Base-by-base conservation (phyloP, 2,329 filamentous ascomycete genomes). In the Blastomyces emzantsi region DNA sequence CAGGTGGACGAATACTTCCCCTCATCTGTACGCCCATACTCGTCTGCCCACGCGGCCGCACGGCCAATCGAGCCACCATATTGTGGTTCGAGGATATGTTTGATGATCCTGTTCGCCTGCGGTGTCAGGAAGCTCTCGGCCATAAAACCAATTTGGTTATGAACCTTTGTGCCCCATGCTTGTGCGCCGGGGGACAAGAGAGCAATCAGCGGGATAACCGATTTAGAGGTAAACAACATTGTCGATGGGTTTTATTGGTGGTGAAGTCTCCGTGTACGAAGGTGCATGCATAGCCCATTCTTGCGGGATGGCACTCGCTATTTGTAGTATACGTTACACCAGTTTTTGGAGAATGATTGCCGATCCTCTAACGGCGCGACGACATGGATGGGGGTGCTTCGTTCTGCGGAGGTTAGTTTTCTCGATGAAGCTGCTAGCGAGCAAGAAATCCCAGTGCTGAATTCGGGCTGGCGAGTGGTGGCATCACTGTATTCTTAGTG, bases 121-220 rank as follows among this genome's bases (percentile, higher is more conserved):
- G 22, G 54, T 1, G 39, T 63, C 17, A 63, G 56, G 55, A 60
- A 63, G 36, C 45, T 43, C 22, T 63, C 62, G 13, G 55, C 62
- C 62, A 63, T 63, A 52, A 59, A 63, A 28, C 25, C 55, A 30
- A 60, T 63, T 54, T 63, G 62, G 43, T 60, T 58, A 39, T 63
- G 62, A 39, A 63, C 39, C 25, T 39, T 52, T 43, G 62, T 63
- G 11, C 56, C 30, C 62, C 62, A 63, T 63, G 62, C 54, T 43
- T 63, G 55, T 5, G 60, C 19, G 13, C 45, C 25, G 19, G 51
- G 30, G 15, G 47, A 36, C 4, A 62, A 17, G 33, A 58, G 55
- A 25, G 55, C 55, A 22, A 43, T 25, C 9, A 58, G 36, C 1
- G 33, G 55, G n/a, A 58, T 22, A 15, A 28, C 28, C n/a, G 36